Evolutionary conservation across 1,284 basidiomycete species (phyloP), one percentile per base, ranked within the genome.

Genomic region (Trametes pubescens): DNA sequence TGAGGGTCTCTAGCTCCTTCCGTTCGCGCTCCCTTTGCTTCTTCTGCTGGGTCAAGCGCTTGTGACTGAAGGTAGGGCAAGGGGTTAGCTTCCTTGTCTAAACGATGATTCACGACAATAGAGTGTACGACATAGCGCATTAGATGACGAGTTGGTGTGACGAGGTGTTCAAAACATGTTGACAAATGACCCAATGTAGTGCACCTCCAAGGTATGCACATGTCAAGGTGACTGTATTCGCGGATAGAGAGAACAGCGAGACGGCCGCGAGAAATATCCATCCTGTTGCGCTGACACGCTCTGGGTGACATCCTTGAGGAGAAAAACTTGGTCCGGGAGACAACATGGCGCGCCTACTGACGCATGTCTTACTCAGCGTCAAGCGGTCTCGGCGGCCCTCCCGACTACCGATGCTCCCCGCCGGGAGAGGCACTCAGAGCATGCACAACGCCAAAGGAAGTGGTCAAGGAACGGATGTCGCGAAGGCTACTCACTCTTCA

Each of bases 41-140:
- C 85, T 99, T 99, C 78, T 96, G 94, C 72, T 97, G 95, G 43
- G 94, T 96, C 61, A 98, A 85, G 67, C 94, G 92, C 79, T 98
- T 98, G 75, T 98, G 94, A 75, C 96, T 98, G 75, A 29, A 51
- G 22, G 63, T 49, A 62, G 62, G 53, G 40, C 58, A 61, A 58
- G 57, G 69, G 43, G 68, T 68, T 37, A 68, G 58, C 34, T 48
- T 47, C 10, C 14, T n/a, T 16, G 46, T n/a, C n/a, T 21, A 8
- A 29, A 26, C 18, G 4, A 16, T 11, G 24, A 2, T 7, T 22
- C 22, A 21, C 21, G 24, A 24, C 7, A 7, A 2, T 21, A 47
- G n/a, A 22, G 13, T 22, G 22, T 24, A 22, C 4, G 22, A 22
- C 3, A 4, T 47, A 21, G 2, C 11, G n/a, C 1, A 11, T 8